Base-by-base conservation (phyloP, 1,284 basidiomycete species). In the Hypsizygus ulmarius region DNA sequence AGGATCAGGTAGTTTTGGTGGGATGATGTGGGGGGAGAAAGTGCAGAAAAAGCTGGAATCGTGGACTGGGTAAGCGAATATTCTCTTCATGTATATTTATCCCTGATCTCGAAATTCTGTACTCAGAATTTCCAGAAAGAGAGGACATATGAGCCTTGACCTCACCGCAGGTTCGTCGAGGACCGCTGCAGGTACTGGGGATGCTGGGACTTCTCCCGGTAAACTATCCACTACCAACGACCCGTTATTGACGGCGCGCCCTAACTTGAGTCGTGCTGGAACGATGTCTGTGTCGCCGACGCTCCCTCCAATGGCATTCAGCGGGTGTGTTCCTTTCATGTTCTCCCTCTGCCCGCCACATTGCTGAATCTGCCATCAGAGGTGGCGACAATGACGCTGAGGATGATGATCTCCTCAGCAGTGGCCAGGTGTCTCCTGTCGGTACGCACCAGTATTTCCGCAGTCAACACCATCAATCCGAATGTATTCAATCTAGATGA, bases 401-500 rank as follows among this genome's bases (percentile, higher is more conserved):
- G 7, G 84, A 85, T 7, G 85, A 84, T 10, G 82, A 82, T 16
- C 62, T 79, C 12, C 64, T 82, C 49, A 87, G 85, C 60, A 89
- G 87, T 58, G 84, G 86, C 1, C 85, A 87, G 59, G 78, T 73
- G 6, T 89, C 85, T 16, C 86, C 86, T 5, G 67, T 76, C 53
- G 81, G 84, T 83, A 59, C 54, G 77, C 73, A 7, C 38, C n/a
- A 41, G 44, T 21, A 10, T 27, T 28, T 18, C 16, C 19, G 27
- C 19, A 14, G 15, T 12, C 12, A 14, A 18, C 19, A 10, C n/a
- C 16, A 25, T 21, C 14, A 21, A 28, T 27, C 25, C 28, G 16
- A 45, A 28, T 45, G 15, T 39, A 28, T 39, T 9, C 34, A 9
- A 12, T 38, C 36, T 27, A 72, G 69, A 73, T 44, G 63, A 69